A percentile compares a stretch with the other conserved stretches of the same genome.
These are phyloP conservation scores for Pseudogymnoascus sp. DNA, from an alignment of 2,329 filamentous ascomycete species.

Conservation along the genomic window DNA sequence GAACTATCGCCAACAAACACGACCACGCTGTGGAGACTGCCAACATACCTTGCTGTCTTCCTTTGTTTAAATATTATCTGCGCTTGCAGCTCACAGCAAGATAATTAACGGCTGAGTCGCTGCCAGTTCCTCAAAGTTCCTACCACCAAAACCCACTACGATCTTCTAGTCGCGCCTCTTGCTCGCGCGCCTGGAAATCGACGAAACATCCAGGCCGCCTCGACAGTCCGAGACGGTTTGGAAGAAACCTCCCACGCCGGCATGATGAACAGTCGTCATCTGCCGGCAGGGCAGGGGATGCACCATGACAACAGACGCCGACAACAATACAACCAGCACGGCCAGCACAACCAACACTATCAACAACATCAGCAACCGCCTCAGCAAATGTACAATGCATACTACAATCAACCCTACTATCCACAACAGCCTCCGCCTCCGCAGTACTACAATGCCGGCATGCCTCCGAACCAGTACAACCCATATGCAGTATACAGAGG, in stretches of 20 bases:
- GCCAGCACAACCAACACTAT: conserved; percentile 9
- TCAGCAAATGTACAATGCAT: conserved; percentile 41
- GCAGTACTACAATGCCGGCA: conserved; percentile 45
- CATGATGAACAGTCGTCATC: conserved; percentile 71
- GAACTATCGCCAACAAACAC: background rate
- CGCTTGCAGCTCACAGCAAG: background rate
- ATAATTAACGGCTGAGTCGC: background rate
- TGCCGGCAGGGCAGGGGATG: conserved; percentile 63
- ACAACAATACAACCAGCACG: conserved; percentile 24
- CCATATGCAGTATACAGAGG: conserved; percentile 41
- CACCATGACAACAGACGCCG: conserved; percentile 27
- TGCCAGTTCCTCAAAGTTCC: background rate
- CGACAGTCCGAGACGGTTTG: conserved; percentile 21
- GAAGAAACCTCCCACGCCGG: conserved; percentile 47
- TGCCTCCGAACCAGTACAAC: conserved; percentile 40
- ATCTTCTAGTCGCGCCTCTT: conserved; percentile 3
- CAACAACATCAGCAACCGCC: conserved; percentile 30
- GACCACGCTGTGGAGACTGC: background rate
- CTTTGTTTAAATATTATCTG: background rate
- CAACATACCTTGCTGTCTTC: background rate
- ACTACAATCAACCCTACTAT: conserved; percentile 44
- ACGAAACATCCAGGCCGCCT: conserved; percentile 13
- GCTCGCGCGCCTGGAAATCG: background rate
- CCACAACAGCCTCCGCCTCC: conserved; percentile 49
- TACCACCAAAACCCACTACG: background rate